Evolutionary conservation across 805 yeast genomes (phyloP).

Genomic region (Lipomyces starkeyi): DNA sequence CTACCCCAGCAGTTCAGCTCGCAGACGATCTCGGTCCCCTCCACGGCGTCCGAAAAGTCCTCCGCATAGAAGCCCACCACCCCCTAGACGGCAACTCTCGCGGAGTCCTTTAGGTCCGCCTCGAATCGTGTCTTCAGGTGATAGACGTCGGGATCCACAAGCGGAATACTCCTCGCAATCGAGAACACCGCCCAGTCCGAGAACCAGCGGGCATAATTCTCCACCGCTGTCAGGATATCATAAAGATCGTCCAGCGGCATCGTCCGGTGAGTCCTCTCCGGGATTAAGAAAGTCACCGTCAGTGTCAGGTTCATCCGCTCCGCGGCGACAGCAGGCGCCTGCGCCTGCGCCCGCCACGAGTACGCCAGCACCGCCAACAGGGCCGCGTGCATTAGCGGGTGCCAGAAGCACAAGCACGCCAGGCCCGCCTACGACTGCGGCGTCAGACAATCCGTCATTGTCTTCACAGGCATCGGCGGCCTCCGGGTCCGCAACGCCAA

Average conservation of each 20-base stretch:
- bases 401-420: slow-evolving; percentile 6
- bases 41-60: slow-evolving; percentile 13
- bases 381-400: slow-evolving; percentile 11
- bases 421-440: not conserved
- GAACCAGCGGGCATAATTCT: slow-evolving; percentile 2
- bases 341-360: not conserved
- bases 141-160: slow-evolving; percentile 12
- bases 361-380: slow-evolving; percentile 12
- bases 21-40: slow-evolving; percentile 13
- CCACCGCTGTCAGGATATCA: not conserved
- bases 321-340: slow-evolving; percentile 12
- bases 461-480: not conserved
- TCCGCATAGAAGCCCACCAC: slow-evolving; percentile 18
- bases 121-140: not conserved
- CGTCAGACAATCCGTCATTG: slow-evolving; percentile 10
- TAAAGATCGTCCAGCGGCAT: not conserved
- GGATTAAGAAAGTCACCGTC: slow-evolving; percentile 11
- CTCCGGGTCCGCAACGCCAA: not conserved
- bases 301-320: not conserved
- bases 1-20: slow-evolving; percentile 5
- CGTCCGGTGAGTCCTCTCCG: not conserved
- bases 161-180: slow-evolving; percentile 16
- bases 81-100: slow-evolving; percentile 21
- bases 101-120: slow-evolving; percentile 20
- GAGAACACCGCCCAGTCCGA: slow-evolving; percentile 6